Evolutionary conservation across 352 stramenopile genomes (phyloP), one percentile per base, ranked within the genome.

Genomic region (Elongisporangium senticosum): DNA sequence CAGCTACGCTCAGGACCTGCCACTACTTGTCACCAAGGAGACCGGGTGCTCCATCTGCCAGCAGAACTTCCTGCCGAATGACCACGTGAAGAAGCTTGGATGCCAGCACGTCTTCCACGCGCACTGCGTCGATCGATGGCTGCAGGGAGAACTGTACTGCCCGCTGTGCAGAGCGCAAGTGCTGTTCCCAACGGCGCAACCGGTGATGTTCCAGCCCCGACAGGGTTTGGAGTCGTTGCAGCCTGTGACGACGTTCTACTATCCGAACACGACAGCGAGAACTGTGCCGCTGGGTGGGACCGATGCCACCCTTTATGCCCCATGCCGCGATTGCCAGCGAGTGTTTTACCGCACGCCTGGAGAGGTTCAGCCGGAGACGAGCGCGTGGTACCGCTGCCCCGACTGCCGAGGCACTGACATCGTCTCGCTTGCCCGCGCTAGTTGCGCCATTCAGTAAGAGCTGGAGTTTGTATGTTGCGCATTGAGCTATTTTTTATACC

Each of bases 101-200:
- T 91, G 84, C 61, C 67, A 62, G 37, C 79, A 93, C 60, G 24
- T 82, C 13, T 90, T 87, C 59, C 84, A 93, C 53, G 69, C 63
- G 8, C 55, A 70, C 2, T 93, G 84, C 49, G 61, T 79, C 15
- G 77, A 93, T 51, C 63, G 69, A 49, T 83, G 76, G 71, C 52
- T 93, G 28, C 63, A 55, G 6, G 64, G 26, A 10, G 61, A 79
- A 22, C 54, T 82, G 17, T 67, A 61, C 49, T 93, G 84, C 47
- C 81, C 79, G 1, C 57, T 76, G 2, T 93, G 84, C 59, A 72
- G 75, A 28, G 66, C 62, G 26, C 79, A 92, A 58, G 62, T 89
- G 50, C 58, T 92, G 10, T 90, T 83, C 49, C 82, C 82, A 0
- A 28, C 72, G 21, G 71, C 72, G 17, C 37, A 55, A 2, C 53